Percentiles rank a stretch among this genome's conserved stretches.
Evolutionary conservation across 2,329 filamentous ascomycete species (phyloP).

Genomic region (Zymoseptoria tritici): DNA sequence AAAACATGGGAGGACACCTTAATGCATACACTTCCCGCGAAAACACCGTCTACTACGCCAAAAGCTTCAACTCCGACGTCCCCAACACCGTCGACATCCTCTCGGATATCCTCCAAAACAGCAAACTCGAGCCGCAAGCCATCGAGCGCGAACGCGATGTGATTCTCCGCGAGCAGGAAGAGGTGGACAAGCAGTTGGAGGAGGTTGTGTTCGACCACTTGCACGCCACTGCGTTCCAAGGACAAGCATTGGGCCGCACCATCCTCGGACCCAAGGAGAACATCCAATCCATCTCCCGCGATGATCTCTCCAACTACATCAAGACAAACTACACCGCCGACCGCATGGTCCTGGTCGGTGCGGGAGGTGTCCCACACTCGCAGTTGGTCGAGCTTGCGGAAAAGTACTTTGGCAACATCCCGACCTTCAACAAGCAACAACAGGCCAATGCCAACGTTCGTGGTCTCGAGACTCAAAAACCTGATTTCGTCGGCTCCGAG

Average conservation of each 20-base stretch:
- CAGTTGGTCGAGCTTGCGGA: slow-evolving; percentile 93
- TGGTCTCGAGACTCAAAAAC: slow-evolving; percentile 66
- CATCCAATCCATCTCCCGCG: slow-evolving; percentile 89
- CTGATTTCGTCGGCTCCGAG: slow-evolving; percentile 94
- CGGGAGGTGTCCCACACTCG: slow-evolving; percentile 88
- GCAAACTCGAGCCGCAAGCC: slow-evolving; percentile 85
- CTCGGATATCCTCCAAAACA: slow-evolving; percentile 98
- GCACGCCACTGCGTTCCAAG: slow-evolving; percentile 95
- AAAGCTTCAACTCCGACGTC: slow-evolving; percentile 96
- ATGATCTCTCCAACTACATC: slow-evolving; percentile 92
- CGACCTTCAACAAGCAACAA: slow-evolving; percentile 66
- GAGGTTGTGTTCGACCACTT: slow-evolving; percentile 99
- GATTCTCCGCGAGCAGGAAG: slow-evolving; percentile 96
- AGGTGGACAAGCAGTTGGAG: slow-evolving; percentile 99
- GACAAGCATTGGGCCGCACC: slow-evolving; percentile 91
- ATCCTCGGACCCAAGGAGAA: slow-evolving; percentile 97
- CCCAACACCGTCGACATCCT: slow-evolving; percentile 96
- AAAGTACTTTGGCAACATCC: slow-evolving; percentile 82
- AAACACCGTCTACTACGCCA: slow-evolving; percentile 99
- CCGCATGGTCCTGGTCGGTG: slow-evolving; percentile 96
- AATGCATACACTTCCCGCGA: slow-evolving; percentile 99
- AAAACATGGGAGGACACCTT: slow-evolving; percentile 99
- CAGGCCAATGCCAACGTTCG: slow-evolving; percentile 64
- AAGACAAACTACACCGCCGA: slow-evolving; percentile 99
- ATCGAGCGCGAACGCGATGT: slow-evolving; percentile 98